phyloP scores from a whole-genome alignment of 352 stramenopile species.

The Stramenopiles sp. region DNA sequence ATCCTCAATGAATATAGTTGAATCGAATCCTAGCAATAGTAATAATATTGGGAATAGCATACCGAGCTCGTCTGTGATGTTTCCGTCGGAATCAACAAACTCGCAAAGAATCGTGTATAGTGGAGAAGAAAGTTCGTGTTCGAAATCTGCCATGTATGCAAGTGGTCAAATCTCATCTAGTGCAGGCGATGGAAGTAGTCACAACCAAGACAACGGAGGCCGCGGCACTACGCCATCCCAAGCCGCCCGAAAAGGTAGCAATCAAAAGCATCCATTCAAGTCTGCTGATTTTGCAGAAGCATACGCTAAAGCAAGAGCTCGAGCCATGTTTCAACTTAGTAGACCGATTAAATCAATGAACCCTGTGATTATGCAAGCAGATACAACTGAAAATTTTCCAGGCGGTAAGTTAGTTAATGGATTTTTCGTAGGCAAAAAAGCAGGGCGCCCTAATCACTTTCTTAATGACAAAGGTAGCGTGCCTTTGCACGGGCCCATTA shows the following conservation, averaged over 20 bases:
- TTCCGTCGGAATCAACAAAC: not conserved
- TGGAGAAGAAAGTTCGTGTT: not conserved
- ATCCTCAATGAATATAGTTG: not conserved
- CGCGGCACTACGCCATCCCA: not conserved
- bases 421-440: not conserved
- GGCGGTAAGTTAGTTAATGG: not conserved
- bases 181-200: not conserved
- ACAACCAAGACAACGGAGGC: not conserved
- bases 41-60: not conserved
- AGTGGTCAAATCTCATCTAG: not conserved
- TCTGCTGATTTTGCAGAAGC: not conserved
- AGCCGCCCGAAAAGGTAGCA: not conserved
- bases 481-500: not conserved
- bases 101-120: not conserved
- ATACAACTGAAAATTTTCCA: not conserved
- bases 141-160: not conserved
- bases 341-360: not conserved
- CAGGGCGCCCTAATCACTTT: not conserved
- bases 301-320: not conserved
- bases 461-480: not conserved
- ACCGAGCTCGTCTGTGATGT: not conserved
- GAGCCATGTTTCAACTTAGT: not conserved
- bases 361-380: not conserved
- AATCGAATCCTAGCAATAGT: not conserved
- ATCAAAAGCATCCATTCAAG: not conserved